Base-by-base conservation (phyloP, 495 filamentous ascomycete species). In the Talaromyces borbonicus region DNA sequence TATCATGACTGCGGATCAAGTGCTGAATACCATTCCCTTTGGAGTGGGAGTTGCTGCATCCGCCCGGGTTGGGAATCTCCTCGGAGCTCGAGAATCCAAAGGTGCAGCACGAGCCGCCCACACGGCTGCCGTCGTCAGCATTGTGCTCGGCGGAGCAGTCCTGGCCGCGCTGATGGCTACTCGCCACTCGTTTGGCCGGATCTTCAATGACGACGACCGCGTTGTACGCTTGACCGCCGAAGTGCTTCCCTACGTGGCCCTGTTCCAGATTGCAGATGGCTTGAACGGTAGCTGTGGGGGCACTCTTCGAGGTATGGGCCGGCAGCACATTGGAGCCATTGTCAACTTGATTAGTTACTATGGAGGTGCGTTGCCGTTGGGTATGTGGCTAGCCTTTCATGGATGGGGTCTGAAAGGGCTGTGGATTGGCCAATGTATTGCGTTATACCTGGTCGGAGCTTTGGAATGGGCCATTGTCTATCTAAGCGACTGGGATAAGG, bases 231-330 rank as follows among this genome's bases (percentile, higher is more conserved):
- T 95, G 2, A 90, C 87, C 0, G 80, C 85, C 2, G 75, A 89
- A 25, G 85, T 95, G 31, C 78, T 95, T 66, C 89, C 87, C 16
- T 89, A 76, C 53, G 88, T 95, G 8, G 89, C 89, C 2, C 70
- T 94, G n/a, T 95, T 95, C 69, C 89, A 95, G 66, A 88, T 95
- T 47, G 86, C 89, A 0, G 89, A 95, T 61, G 89, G 88, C 2
- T 61, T 93, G 46, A 92, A 90, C 61, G 86, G 84, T 0, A 83
- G 78, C 48, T 95, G 89, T 56, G 88, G 89, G 8, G 89, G 89
- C 5, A 79, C 77, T 47, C 65, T 95, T 8, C 62, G 89, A 40
- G 89, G 89, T 0, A 90, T 88, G 85, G 89, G 89, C 11, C 68
- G 85, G 29, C 89, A 95, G 61, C 89, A 93, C 71, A 72, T 92